These are phyloP conservation scores for Russula sp. DNA, from an alignment of 768 basidiomycete species.

Conservation along the genomic window DNA sequence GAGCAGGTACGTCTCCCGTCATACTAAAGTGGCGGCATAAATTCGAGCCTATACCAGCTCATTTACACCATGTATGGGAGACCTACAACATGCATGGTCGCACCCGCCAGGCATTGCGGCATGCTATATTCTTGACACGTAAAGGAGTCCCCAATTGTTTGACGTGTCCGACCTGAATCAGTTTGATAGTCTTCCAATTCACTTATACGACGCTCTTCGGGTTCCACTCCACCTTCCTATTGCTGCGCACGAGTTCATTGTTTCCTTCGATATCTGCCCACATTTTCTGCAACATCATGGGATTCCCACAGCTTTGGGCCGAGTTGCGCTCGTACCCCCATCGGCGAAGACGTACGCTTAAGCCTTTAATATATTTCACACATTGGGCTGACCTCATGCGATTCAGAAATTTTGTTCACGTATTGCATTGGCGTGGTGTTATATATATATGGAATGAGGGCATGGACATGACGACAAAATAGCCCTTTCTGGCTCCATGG, in stretches of 20 bases:
- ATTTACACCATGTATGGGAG: constrained; percentile 90
- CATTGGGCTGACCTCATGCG: constrained; percentile 11
- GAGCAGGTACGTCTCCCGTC: constrained; percentile 51
- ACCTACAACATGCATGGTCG: constrained; percentile 69
- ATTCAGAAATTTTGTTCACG: constrained; percentile 43
- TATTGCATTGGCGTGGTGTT: constrained; percentile 55
- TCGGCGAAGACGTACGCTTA: constrained; percentile 42
- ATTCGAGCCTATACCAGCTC: constrained; percentile 45
- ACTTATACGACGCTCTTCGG: constrained; percentile 89
- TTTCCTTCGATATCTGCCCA: constrained; percentile 74
- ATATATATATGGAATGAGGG: constrained; percentile 46
- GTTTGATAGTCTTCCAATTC: constrained; percentile 68
- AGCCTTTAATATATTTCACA: neutral
- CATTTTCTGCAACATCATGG: constrained; percentile 92
- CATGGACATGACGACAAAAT: constrained; percentile 39
- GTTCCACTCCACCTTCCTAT: constrained; percentile 77
- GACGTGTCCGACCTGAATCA: neutral
- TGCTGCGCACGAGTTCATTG: constrained; percentile 79
- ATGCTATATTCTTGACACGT: constrained; percentile 53
- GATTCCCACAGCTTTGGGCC: constrained; percentile 59
- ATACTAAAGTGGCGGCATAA: neutral
- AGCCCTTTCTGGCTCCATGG: constrained; percentile 37
- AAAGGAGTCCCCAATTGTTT: constrained; percentile 22
- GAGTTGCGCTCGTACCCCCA: constrained; percentile 51
- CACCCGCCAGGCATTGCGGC: constrained; percentile 52